Evolutionary conservation across 108 stramenopile species (phyloP), one percentile per base, ranked within the genome.

Genomic region (Bacterosira constricta): DNA sequence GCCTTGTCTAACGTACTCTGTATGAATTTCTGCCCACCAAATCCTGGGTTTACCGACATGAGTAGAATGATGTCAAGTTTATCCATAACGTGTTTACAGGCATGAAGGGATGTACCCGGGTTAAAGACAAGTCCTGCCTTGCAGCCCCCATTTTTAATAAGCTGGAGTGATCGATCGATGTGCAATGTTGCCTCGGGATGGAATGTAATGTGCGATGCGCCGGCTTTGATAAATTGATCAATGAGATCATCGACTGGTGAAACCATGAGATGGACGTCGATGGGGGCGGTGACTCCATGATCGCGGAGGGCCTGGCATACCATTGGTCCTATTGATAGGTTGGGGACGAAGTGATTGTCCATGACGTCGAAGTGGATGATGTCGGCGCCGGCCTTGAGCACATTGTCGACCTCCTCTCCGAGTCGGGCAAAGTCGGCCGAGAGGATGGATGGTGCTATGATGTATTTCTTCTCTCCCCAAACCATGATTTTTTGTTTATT

Each of bases 271-370:
- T 99, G 98, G 10, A 99, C 98, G 84, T 99, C 98, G 78, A 99
- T 99, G 46, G 96, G 96, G 15, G 96, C 95, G 9, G 97, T 98
- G 11, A 99, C 96, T 39, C 98, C 98, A 86, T 98, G 97, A 59
- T 96, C 94, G 23, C 98, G 91, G 23, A 99, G 87, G 7, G 97
- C 98, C 85, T 96, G 96, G 94, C 98, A 99, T 10, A 99, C 98
- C 90, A 99, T 96, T 60, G 98, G 98, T 51, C 98, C 98, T 51
- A 99, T 97, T 47, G 98, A 98, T 25, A 99, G 86, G 87, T 98
- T 99, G 34, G 98, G 98, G 8, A 98, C 97, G 81, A 97, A 99
- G 88, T 99, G 98, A 81, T 97, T 98, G 88, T 99, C 98, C 98
- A 99, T 99, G 23, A 99, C 97, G 67, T 99, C 98, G 66, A 99